Base-by-base conservation (phyloP, 768 basidiomycete species). In the Hemileccinum impolitum region DNA sequence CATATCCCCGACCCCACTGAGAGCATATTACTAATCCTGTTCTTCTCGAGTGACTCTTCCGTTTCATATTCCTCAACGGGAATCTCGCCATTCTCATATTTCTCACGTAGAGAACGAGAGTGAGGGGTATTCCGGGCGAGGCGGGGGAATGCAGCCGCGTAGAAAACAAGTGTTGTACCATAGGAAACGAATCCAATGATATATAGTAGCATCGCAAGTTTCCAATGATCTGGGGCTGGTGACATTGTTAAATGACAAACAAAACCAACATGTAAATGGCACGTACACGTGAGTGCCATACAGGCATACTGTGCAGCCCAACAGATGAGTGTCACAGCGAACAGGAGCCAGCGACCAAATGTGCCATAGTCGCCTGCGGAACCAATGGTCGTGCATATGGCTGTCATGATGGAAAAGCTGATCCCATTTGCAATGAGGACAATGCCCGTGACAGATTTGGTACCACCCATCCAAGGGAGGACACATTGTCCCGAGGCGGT, bases 31-130 rank as follows among this genome's bases (percentile, higher is more conserved):
- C 89, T 88, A 50, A 93, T 86, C 53, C 83, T 71, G 53, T 90
- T 93, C 76, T 90, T 90, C 69, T 91, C 87, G 39, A 91, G 58
- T 28, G 84, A 86, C 58, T 90, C 87, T 58, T 87, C 87, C 15
- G 55, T 60, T 58, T 90, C 89, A 54, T 85, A 90, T 53, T 77
- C 82, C 47, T 84, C 84, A 12, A 69, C 66, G 0, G 72, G 57
- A 11, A 84, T 80, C 50, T 84, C 78, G 0, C 85, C 84, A 0
- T 70, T 71, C 42, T 84, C 82, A 47, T 77, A 82, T 55, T 73
- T 77, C 41, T 75, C 76, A 31, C 74, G 71, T 3, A 90, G 66
- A 2, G 64, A 64, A 13, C 82, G 77, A 4, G 87, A 71, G 55
- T 78, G 83, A 4, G 74, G 66, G 0, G 89, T 91, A 60, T 91